Percentiles rank a stretch among this genome's conserved stretches.
Evolutionary conservation across 768 basidiomycete species (phyloP).

Genomic region (Amanita fuliginea): DNA sequence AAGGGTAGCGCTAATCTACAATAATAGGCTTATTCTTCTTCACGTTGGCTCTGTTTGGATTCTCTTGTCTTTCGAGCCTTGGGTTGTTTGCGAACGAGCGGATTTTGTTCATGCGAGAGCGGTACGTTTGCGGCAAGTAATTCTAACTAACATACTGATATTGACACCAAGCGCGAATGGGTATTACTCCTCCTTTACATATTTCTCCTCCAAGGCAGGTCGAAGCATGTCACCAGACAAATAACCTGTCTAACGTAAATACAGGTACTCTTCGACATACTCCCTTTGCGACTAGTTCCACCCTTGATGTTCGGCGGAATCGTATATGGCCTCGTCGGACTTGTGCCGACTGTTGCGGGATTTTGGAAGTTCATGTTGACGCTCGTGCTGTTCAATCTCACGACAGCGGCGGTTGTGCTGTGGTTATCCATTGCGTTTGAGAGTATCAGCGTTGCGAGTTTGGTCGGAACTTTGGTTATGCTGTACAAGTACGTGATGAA

Average conservation of each 20-base stretch:
- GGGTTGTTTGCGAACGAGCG: slow-evolving; percentile 93
- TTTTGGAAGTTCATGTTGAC: slow-evolving; percentile 99
- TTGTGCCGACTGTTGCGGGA: slow-evolving; percentile 78
- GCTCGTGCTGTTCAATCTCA: slow-evolving; percentile 92
- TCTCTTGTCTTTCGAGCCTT: slow-evolving; percentile 90
- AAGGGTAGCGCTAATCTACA: background rate
- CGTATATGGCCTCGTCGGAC: slow-evolving; percentile 88
- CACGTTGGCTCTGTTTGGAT: slow-evolving; percentile 91
- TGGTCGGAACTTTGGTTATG: slow-evolving; percentile 95
- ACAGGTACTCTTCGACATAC: slow-evolving; percentile 90
- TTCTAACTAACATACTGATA: background rate
- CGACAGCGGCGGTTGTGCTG: slow-evolving; percentile 87
- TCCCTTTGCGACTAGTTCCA: slow-evolving; percentile 89
- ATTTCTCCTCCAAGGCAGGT: slow-evolving; percentile 87
- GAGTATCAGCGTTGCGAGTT: slow-evolving; percentile 79
- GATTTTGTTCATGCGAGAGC: slow-evolving; percentile 95
- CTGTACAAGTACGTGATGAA: slow-evolving; percentile 78
- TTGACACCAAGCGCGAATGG: slow-evolving; percentile 53
- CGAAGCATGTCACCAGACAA: slow-evolving; percentile 2
- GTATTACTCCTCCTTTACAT: slow-evolving; percentile 94
- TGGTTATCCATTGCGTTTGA: slow-evolving; percentile 84
- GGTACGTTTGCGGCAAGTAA: slow-evolving; percentile 33
- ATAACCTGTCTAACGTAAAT: background rate
- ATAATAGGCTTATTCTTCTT: slow-evolving; percentile 87
- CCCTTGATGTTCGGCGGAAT: slow-evolving; percentile 94